phyloP scores from a whole-genome alignment of 2,329 filamentous ascomycete species.

The Alternaria ethzedia region DNA sequence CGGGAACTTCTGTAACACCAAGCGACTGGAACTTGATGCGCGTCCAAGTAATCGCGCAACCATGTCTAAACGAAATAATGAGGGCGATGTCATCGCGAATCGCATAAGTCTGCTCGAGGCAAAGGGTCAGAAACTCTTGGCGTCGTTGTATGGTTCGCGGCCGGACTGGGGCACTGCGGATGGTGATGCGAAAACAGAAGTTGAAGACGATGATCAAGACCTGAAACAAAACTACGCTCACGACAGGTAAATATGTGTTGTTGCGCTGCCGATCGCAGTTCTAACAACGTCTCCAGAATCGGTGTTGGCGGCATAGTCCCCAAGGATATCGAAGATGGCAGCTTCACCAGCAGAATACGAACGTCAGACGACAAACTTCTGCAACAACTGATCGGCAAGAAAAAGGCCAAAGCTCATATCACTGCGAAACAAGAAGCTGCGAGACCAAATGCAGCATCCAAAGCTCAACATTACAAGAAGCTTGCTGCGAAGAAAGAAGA shows the following conservation, averaged over 20 bases:
- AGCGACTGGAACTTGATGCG: slow-evolving; percentile 15
- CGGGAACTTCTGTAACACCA: slow-evolving; percentile 23
- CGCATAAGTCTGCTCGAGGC: slow-evolving; percentile 61
- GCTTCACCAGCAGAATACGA: slow-evolving; percentile 43
- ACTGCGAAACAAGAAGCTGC: slow-evolving; percentile 31
- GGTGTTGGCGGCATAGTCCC: slow-evolving; percentile 49
- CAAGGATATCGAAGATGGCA: slow-evolving; percentile 46
- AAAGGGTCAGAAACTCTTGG: slow-evolving; percentile 60
- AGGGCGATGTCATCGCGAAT: slow-evolving; percentile 63
- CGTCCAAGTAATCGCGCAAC: slow-evolving; percentile 11
- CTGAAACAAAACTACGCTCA: slow-evolving; percentile 61
- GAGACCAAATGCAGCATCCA: slow-evolving; percentile 27
- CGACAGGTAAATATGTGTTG: slow-evolving; percentile 55
- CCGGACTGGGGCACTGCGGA: slow-evolving; percentile 43
- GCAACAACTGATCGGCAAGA: slow-evolving; percentile 52
- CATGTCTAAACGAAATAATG: slow-evolving; percentile 46
- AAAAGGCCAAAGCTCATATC: slow-evolving; percentile 45
- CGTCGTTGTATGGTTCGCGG: slow-evolving; percentile 63
- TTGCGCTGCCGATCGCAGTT: not conserved
- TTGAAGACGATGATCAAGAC: slow-evolving; percentile 59
- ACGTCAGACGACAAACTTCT: slow-evolving; percentile 53
- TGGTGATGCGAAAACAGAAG: slow-evolving; percentile 48
- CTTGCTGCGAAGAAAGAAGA: slow-evolving; percentile 32
- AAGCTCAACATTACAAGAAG: slow-evolving; percentile 34
- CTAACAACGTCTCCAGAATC: slow-evolving; percentile 34